Conservation (phyloP, 2,329 filamentous ascomycete species). For the Hypoxylon rubiginosum region DNA sequence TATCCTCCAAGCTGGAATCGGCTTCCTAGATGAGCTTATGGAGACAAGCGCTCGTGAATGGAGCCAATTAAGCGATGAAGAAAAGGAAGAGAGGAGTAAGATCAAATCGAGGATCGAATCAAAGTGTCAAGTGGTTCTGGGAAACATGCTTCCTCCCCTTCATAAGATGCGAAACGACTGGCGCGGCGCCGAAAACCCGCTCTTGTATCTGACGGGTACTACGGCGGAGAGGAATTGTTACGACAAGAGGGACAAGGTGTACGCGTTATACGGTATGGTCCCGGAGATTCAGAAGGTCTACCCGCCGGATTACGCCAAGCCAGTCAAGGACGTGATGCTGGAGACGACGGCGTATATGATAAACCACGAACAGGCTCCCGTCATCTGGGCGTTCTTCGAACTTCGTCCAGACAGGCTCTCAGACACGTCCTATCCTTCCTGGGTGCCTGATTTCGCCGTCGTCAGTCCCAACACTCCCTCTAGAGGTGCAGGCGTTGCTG, state of each 20-base stretch:
- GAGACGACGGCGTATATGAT: slow-evolving; percentile 2
- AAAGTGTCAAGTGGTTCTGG: not conserved
- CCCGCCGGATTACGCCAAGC: slow-evolving; percentile 3
- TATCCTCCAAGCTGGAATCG: not conserved
- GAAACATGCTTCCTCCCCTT: not conserved
- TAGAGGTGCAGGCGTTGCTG: not conserved
- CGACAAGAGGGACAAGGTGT: slow-evolving; percentile 6
- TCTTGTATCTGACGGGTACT: not conserved
- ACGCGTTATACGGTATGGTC: not conserved
- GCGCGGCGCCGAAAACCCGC: not conserved
- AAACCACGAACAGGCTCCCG: not conserved
- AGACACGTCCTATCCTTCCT: not conserved
- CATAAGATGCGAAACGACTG: not conserved
- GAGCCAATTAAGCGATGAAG: not conserved
- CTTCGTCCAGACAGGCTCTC: not conserved
- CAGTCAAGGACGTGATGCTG: slow-evolving; percentile 1
- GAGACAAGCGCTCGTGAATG: not conserved
- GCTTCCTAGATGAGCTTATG: not conserved
- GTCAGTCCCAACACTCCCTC: not conserved
- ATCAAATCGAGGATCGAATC: slow-evolving; percentile 1
- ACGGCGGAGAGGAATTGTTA: slow-evolving; percentile 5
- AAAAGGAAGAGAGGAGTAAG: not conserved
- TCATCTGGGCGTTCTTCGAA: not conserved
- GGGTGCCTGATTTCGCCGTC: not conserved
- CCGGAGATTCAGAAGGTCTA: not conserved